phyloP scores from a whole-genome alignment of 768 basidiomycete genomes.

The Tulasnella sp. region DNA sequence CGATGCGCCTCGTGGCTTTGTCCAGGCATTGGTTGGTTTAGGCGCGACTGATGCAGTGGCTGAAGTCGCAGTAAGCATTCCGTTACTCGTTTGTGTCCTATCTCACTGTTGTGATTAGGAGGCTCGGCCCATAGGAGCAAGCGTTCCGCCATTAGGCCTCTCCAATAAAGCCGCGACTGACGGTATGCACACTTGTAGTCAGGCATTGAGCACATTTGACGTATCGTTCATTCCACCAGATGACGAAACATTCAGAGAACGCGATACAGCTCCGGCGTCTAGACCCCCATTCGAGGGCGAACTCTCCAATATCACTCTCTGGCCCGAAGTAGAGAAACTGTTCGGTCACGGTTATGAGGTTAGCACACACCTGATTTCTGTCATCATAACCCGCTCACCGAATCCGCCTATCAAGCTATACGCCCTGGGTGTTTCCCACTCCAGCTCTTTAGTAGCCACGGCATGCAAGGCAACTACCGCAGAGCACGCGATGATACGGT shows the following conservation, averaged over 20 bases:
- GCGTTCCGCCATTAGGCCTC: slow-evolving; percentile 83
- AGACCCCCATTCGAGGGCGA: slow-evolving; percentile 73
- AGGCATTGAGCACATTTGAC: not conserved
- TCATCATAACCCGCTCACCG: not conserved
- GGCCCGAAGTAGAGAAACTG: slow-evolving; percentile 94
- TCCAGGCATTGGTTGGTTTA: slow-evolving; percentile 39
- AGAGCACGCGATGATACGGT: slow-evolving; percentile 80
- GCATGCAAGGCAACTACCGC: slow-evolving; percentile 79
- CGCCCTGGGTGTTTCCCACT: slow-evolving; percentile 60
- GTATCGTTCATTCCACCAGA: not conserved
- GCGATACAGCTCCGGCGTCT: not conserved
- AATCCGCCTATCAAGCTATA: not conserved
- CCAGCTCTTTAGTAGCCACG: slow-evolving; percentile 62
- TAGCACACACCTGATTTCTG: slow-evolving; percentile 13
- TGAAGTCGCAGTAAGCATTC: not conserved
- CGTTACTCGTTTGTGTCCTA: not conserved
- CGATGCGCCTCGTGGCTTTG: slow-evolving; percentile 75
- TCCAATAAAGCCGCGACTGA: slow-evolving; percentile 85
- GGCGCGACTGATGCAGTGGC: not conserved
- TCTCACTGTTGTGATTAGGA: slow-evolving; percentile 29
- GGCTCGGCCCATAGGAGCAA: slow-evolving; percentile 61
- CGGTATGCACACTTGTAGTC: slow-evolving; percentile 31
- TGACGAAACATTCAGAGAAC: slow-evolving; percentile 1
- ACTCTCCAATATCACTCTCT: slow-evolving; percentile 72
- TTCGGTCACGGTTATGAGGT: slow-evolving; percentile 99